Percentiles rank a stretch among this genome's conserved stretches.
Evolutionary conservation across 495 filamentous ascomycete species (phyloP).

Genomic region (Lichina pygmaea): DNA sequence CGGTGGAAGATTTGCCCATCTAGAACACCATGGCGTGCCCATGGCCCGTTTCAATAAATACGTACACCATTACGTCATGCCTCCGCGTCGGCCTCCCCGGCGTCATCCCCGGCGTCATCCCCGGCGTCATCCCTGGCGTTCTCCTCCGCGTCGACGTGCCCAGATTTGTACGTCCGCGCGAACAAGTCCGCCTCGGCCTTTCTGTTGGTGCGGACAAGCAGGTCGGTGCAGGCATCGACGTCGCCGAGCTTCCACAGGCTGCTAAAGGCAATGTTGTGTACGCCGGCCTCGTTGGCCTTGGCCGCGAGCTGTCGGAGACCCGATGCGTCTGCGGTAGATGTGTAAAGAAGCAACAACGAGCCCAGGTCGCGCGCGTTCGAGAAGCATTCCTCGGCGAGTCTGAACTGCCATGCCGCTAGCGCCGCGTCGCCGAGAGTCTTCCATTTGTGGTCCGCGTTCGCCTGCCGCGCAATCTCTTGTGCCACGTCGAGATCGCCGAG

Average conservation of each 20-base stretch:
- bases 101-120: conserved; percentile 49
- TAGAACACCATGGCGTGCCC: too few relatives aligned
- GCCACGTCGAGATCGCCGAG: conserved; percentile 67
- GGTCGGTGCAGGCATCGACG: conserved; percentile 51
- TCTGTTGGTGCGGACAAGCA: conserved; percentile 52
- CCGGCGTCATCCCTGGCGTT: conserved; percentile 53
- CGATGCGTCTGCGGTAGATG: conserved; percentile 45
- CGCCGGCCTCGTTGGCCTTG: conserved; percentile 47
- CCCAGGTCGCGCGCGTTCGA: conserved; percentile 68
- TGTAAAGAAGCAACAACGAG: conserved; percentile 64
- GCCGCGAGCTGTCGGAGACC: conserved; percentile 43
- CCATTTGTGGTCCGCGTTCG: conserved; percentile 89
- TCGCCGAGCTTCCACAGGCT: conserved; percentile 74
- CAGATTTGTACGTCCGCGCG: conserved; percentile 82
- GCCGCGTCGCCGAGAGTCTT: conserved; percentile 87
- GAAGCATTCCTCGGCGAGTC: conserved; percentile 82
- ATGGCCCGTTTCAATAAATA: too few relatives aligned
- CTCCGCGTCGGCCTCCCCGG: conserved; percentile 42
- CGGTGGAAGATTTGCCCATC: too few relatives aligned
- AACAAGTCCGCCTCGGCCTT: conserved; percentile 71
- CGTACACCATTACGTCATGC: too few relatives aligned
- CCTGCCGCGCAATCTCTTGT: conserved; percentile 52
- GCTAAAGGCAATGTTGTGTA: conserved; percentile 79
- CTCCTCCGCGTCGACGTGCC: conserved; percentile 37
- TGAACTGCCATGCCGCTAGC: conserved; percentile 59